Conservation (phyloP, 495 filamentous ascomycete genomes). For the Aspergillus steynii region DNA sequence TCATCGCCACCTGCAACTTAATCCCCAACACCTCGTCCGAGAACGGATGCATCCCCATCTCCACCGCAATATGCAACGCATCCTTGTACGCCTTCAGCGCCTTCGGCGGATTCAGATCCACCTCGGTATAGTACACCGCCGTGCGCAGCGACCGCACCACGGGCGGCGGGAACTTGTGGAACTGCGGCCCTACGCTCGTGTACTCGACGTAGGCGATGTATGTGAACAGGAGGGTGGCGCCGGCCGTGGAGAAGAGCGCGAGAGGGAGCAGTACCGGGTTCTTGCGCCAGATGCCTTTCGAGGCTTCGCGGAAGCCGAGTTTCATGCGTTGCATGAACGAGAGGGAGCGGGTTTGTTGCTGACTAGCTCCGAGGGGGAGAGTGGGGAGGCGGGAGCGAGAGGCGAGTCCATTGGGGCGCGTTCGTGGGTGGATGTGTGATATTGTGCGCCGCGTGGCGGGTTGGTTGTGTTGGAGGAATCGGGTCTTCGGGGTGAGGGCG, state of each 20-base stretch:
- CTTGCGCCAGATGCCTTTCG: constrained; percentile 49
- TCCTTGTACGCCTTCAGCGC: constrained; percentile 80
- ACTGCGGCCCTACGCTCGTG: constrained; percentile 61
- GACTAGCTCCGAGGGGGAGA: constrained; percentile 4
- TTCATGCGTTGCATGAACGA: constrained; percentile 30
- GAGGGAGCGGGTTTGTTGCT: constrained; percentile 10
- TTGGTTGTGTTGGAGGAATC: constrained; percentile 1
- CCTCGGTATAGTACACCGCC: constrained; percentile 83
- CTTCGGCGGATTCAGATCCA: constrained; percentile 63
- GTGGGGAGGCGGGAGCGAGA: background rate
- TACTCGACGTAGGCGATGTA: constrained; percentile 63
- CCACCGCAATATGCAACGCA: constrained; percentile 67
- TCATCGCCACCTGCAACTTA: constrained; percentile 73
- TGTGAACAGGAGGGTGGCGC: constrained; percentile 31
- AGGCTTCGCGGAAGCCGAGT: constrained; percentile 38
- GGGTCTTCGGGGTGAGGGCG: constrained; percentile 16
- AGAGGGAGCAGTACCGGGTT: constrained; percentile 45
- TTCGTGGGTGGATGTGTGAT: constrained; percentile 7
- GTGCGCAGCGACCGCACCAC: constrained; percentile 80
- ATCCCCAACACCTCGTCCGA: constrained; percentile 88
- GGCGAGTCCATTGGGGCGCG: background rate
- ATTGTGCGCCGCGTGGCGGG: constrained; percentile 7
- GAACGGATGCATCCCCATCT: constrained; percentile 79
- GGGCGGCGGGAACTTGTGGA: constrained; percentile 75
- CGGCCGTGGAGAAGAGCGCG: constrained; percentile 52